Percentiles rank a stretch among this genome's conserved stretches.
Conservation (phyloP, 2,329 filamentous ascomycete species). For the Lasiodiplodia citricola region DNA sequence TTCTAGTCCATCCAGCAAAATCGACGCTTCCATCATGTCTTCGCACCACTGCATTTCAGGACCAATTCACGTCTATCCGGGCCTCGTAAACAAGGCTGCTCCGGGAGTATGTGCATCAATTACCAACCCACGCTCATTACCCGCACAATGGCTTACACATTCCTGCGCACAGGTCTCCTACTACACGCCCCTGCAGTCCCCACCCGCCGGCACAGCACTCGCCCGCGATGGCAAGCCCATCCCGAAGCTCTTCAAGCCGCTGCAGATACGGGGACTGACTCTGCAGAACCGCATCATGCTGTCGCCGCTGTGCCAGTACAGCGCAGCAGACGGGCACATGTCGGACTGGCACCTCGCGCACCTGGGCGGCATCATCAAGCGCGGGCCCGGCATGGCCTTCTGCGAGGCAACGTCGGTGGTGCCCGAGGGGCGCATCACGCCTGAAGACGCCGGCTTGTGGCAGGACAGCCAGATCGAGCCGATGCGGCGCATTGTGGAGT, state of each 20-base stretch:
- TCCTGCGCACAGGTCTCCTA: conserved; percentile 45
- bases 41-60: conserved; percentile 38
- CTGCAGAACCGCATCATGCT: conserved; percentile 72
- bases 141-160: conserved; percentile 26
- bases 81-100: conserved; percentile 49
- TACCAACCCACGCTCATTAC: neutral
- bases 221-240: conserved; percentile 47
- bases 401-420: conserved; percentile 80
- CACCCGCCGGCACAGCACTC: conserved; percentile 54
- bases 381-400: conserved; percentile 75
- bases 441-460: conserved; percentile 82
- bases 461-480: conserved; percentile 79
- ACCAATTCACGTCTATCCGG: conserved; percentile 39
- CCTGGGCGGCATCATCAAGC: conserved; percentile 76
- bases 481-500: conserved; percentile 73
- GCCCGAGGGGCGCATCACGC: conserved; percentile 80
- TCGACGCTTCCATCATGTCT: neutral
- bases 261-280: conserved; percentile 63
- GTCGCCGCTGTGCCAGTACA: conserved; percentile 71
- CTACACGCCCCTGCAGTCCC: conserved; percentile 55
- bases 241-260: conserved; percentile 64
- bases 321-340: conserved; percentile 69
- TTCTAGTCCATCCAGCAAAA: neutral
- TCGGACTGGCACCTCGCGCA: conserved; percentile 85
- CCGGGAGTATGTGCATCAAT: conserved; percentile 43